Evolutionary conservation across 768 basidiomycete species (phyloP).

Genomic region (Clavulina sp.): DNA sequence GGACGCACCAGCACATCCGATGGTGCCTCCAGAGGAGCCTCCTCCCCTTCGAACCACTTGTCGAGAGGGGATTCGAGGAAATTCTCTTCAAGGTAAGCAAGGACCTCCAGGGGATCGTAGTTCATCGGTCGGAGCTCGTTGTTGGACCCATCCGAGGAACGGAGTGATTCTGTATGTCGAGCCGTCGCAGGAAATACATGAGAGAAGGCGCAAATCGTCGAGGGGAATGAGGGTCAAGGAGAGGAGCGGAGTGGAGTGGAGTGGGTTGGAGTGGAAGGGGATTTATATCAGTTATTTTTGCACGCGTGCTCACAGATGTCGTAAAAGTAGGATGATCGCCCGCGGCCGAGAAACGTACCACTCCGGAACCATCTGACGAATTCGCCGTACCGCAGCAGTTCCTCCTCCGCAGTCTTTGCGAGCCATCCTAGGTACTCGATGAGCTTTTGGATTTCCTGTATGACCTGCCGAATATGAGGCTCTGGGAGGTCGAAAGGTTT

Average conservation of each 20-base stretch:
- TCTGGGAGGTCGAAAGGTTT: constrained; percentile 34
- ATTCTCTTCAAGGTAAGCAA: constrained; percentile 10
- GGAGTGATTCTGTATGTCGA: constrained; percentile 6
- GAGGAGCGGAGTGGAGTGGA: not conserved
- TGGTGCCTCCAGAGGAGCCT: not conserved
- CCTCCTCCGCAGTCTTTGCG: constrained; percentile 43
- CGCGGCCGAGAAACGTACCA: constrained; percentile 2
- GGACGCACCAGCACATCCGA: not conserved
- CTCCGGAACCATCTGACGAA: constrained; percentile 51
- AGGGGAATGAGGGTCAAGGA: not conserved
- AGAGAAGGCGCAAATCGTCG: constrained; percentile 1
- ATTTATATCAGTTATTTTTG: too few species aligned
- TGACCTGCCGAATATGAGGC: constrained; percentile 33
- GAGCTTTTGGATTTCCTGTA: constrained; percentile 35
- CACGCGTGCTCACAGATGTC: not conserved
- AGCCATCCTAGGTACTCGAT: constrained; percentile 55
- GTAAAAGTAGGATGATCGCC: not conserved
- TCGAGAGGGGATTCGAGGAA: constrained; percentile 8
- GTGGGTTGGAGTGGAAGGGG: too few species aligned
- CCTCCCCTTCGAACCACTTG: constrained; percentile 9
- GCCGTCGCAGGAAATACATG: too few species aligned
- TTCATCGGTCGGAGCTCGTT: constrained; percentile 7
- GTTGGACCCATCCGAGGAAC: constrained; percentile 5
- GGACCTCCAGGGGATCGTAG: constrained; percentile 10
- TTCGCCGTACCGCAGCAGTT: constrained; percentile 55